Conservation (phyloP, 768 basidiomycete species). For the Flagelloscypha sp. region DNA sequence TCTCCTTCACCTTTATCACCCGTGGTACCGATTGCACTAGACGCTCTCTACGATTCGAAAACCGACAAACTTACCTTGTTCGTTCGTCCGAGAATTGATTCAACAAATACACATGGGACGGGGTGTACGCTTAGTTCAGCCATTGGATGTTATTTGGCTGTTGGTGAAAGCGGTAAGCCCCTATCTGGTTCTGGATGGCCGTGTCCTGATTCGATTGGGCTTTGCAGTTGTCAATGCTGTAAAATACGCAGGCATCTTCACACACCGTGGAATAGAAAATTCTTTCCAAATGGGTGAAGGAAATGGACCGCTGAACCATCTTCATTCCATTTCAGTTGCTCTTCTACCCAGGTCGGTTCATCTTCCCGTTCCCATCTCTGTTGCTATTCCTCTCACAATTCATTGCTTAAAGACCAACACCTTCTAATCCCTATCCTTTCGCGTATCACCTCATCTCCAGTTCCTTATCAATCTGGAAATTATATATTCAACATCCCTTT, state of each 20-base stretch:
- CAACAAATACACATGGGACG: constrained; percentile 81
- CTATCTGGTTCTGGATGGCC: constrained; percentile 1
- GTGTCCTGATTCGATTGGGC: neutral
- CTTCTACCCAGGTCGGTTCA: constrained; percentile 40
- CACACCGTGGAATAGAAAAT: constrained; percentile 63
- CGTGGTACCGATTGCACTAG: constrained; percentile 44
- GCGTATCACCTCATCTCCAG: constrained; percentile 53
- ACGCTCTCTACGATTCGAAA: constrained; percentile 42
- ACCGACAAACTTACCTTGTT: constrained; percentile 38
- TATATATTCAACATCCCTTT: constrained; percentile 80
- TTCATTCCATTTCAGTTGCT: constrained; percentile 46
- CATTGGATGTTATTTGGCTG: constrained; percentile 58
- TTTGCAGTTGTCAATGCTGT: constrained; percentile 50
- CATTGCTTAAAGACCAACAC: constrained; percentile 39
- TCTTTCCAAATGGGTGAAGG: constrained; percentile 65
- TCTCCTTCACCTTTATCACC: too few relatives aligned
- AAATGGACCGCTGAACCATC: constrained; percentile 81
- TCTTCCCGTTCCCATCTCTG: neutral
- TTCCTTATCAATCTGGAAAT: constrained; percentile 51
- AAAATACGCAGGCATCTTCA: constrained; percentile 56
- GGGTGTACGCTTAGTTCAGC: constrained; percentile 89
- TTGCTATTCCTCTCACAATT: neutral
- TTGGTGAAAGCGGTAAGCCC: constrained; percentile 34
- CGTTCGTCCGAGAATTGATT: constrained; percentile 52
- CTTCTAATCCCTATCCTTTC: constrained; percentile 59